Percentiles rank a stretch among this genome's conserved stretches.
phyloP scores from a whole-genome alignment of 2,329 filamentous ascomycete genomes.

The Alternaria metachromatica region DNA sequence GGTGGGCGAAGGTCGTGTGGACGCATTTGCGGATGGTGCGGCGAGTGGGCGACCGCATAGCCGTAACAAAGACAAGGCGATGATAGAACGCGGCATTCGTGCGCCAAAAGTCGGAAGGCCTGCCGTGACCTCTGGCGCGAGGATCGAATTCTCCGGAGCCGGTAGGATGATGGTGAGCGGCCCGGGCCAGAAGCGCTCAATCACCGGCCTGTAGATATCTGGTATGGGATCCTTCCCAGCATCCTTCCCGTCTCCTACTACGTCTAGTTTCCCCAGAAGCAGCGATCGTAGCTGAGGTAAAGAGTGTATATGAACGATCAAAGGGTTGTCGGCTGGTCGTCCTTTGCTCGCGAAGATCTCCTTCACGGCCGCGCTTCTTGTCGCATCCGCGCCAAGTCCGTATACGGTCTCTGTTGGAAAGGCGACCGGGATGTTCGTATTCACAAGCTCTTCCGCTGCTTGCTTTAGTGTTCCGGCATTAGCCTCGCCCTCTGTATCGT shows the following conservation, averaged over 20 bases:
- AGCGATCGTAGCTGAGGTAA: constrained; percentile 74
- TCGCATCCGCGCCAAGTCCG: constrained; percentile 94
- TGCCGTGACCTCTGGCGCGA: constrained; percentile 93
- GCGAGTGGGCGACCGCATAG: constrained; percentile 80
- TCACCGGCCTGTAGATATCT: constrained; percentile 76
- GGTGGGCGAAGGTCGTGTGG: constrained; percentile 90
- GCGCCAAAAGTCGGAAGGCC: constrained; percentile 84
- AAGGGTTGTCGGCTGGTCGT: constrained; percentile 88
- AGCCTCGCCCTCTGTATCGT: constrained; percentile 49
- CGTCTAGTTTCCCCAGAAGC: constrained; percentile 49
- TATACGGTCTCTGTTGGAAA: constrained; percentile 99
- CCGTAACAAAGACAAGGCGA: constrained; percentile 88
- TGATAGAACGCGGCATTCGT: constrained; percentile 82
- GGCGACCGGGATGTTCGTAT: constrained; percentile 77
- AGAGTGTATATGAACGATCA: constrained; percentile 91
- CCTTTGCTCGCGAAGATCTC: constrained; percentile 95
- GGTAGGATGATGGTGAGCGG: constrained; percentile 90
- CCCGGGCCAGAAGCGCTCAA: constrained; percentile 89
- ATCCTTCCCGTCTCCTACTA: not conserved
- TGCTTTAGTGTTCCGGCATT: constrained; percentile 61
- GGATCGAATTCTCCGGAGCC: constrained; percentile 69
- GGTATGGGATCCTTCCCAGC: constrained; percentile 63
- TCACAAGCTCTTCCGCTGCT: constrained; percentile 71
- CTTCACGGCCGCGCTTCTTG: constrained; percentile 78
- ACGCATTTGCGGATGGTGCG: constrained; percentile 92